A percentile compares a stretch with the other conserved stretches of the same genome.
Evolutionary conservation across 495 filamentous ascomycete genomes (phyloP).

Genomic region (Aspergillus conjunctus): DNA sequence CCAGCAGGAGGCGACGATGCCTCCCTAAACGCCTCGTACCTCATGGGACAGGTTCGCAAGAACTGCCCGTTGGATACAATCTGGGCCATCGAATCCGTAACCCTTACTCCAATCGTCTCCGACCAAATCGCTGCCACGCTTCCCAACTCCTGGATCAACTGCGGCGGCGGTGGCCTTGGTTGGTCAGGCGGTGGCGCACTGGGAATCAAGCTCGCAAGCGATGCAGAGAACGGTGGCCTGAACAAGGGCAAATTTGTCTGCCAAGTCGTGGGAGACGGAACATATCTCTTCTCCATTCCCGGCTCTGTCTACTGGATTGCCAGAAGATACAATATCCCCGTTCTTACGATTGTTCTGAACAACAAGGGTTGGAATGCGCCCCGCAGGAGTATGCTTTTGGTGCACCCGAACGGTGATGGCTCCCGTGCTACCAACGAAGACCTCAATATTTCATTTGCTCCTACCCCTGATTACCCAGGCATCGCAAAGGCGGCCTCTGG

Average conservation of each 20-base stretch:
- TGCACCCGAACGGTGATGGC: conserved; percentile 80
- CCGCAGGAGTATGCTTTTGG: conserved; percentile 70
- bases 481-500: conserved; percentile 90
- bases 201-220: conserved; percentile 84
- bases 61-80: conserved; percentile 75
- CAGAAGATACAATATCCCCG: conserved; percentile 80
- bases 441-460: conserved; percentile 86
- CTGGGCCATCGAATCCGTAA: conserved; percentile 87
- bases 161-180: conserved; percentile 88
- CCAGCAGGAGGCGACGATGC: conserved; percentile 57
- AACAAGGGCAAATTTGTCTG: conserved; percentile 83
- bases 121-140: conserved; percentile 76
- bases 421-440: conserved; percentile 80
- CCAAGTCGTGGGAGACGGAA: conserved; percentile 92
- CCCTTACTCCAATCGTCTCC: conserved; percentile 73
- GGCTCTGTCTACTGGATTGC: conserved; percentile 93
- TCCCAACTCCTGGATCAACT: conserved; percentile 89
- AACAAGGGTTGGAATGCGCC: conserved; percentile 96
- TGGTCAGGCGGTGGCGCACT: conserved; percentile 92
- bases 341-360: conserved; percentile 89
- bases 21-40: conserved; percentile 69
- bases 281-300: conserved; percentile 86
- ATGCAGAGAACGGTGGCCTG: conserved; percentile 55
- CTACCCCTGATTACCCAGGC: conserved; percentile 84
- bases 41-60: conserved; percentile 64